Evolutionary conservation across 139 green algal genomes (phyloP), one percentile per base, ranked within the genome.

Genomic region (Microglena sp.): DNA sequence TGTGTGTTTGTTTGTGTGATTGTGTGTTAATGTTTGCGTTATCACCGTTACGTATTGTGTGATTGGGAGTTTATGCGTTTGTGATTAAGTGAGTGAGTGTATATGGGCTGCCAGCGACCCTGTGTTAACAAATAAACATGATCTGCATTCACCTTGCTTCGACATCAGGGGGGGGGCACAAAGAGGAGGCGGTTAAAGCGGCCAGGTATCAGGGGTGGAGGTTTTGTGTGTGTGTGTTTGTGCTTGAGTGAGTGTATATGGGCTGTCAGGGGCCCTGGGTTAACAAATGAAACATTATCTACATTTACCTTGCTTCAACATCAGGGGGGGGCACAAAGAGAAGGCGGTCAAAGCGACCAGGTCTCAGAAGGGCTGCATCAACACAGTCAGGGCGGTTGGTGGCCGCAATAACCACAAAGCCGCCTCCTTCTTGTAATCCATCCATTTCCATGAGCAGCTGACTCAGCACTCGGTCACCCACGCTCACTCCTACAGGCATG

Each of bases 271-370:
- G 29, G 26, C 6, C 29, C 15, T 30, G 8, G 43, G 31, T 46
- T 5, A 5, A 44, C 56, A 6, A 18, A 29, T 63, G 6, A 22
- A 6, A 18, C n/a, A n/a, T 4, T 36, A 4, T 18, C 5, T 3
- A n/a, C 26, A n/a, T 22, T 67, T 81, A 55, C 84, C 84, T 34
- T 63, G 67, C 61, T 72, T 63, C 62, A 83, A 58, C 5, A 78
- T 90, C 50, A 50, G 67, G 72, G 75, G 86, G 35, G 75, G 68
- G 53, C 72, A 98, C 82, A 64, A 94, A 74, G 45, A 98, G 68
- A 68, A 96, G 83, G 43, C 83, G 68, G 72, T 98, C 93, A 71
- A 99, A 96, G 2, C 93, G 76, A 5, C 93, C 93, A 0, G 93
- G 89, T 0, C 93, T 75, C 33, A 86, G 76, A 40, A 99, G 77